phyloP scores from a whole-genome alignment of 23 red algal species.

The Gracilaria gracilis region DNA sequence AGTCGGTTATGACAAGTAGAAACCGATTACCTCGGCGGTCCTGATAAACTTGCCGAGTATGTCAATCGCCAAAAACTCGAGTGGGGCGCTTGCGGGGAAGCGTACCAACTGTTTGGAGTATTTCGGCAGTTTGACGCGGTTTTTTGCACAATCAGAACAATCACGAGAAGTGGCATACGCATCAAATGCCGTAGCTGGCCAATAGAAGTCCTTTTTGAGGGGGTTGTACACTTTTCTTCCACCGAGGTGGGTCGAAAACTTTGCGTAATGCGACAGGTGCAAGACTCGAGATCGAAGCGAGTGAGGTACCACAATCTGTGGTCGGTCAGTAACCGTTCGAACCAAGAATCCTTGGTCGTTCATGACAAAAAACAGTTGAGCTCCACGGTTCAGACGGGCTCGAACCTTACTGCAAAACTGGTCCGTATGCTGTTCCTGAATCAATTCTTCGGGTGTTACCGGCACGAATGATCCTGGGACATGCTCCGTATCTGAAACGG shows the following conservation, averaged over 20 bases:
- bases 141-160: background rate
- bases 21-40: background rate
- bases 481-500: background rate
- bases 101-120: background rate
- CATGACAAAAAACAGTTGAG: background rate
- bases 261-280: slow-evolving; percentile 11
- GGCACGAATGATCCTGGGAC: background rate
- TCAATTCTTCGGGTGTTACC: slow-evolving; percentile 24
- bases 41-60: background rate
- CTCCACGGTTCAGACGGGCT: background rate
- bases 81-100: background rate
- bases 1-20: background rate
- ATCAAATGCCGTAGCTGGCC: slow-evolving; percentile 34
- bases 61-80: background rate
- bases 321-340: background rate
- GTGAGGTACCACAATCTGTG: slow-evolving; percentile 44
- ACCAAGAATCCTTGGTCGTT: slow-evolving; percentile 2
- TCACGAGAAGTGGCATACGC: background rate
- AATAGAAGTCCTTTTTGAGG: slow-evolving; percentile 29
- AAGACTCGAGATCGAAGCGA: background rate
- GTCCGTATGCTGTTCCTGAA: slow-evolving; percentile 18
- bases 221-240: background rate
- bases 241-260: slow-evolving; percentile 3
- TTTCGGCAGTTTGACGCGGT: slow-evolving; percentile 16
- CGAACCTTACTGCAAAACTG: slow-evolving; percentile 10